Evolutionary conservation across 2,329 filamentous ascomycete species (phyloP), one percentile per base, ranked within the genome.

Genomic region (Ceratocystis smalleyi): DNA sequence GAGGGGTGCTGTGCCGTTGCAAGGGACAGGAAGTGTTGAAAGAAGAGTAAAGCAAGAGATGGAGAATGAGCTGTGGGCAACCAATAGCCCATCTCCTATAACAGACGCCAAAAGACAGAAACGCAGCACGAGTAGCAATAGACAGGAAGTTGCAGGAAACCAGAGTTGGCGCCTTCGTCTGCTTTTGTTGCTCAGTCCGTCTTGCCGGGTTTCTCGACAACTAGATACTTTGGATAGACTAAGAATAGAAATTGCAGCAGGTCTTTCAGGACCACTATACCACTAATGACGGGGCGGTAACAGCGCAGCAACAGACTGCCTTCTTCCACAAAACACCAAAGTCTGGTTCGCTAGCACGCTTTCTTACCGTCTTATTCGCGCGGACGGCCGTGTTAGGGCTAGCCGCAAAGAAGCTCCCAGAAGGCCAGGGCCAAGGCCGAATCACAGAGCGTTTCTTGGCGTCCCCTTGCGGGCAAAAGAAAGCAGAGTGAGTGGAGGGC

Each of bases 191-290:
- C 30, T 35, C 35, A 40, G 10, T 40, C 35, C 35, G 35, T 5
- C 35, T 40, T 40, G 35, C 5, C 10, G 5, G 10, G 2, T 57
- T 8, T 35, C 47, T 57, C 27, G 27, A 30, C 15, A 17, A 24
- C 54, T 22, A n/a, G 54, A 30, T 35, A 19, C 54, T n/a, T n/a
- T 57, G 27, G 3, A n/a, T 57, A 30, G 12, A 57, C 54, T 19
- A 57, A 57, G 54, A 57, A 57, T 57, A 57, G 27, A 57, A 35
- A 57, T 57, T 57, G 30, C 54, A 57, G 54, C 8, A 57, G 54
- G 54, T 57, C 54, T 19, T 57, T 57, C 3, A 35, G 27, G 15
- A 19, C 54, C 10, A 57, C 27, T 12, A 40, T 12, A n/a, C 51
- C 51, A 57, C 51, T 35, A 17, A 17, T 35, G 22, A 35, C 35